These are phyloP conservation scores for Aspergillus sp. DNA, from an alignment of 2,329 filamentous ascomycete species.

Conservation along the genomic window DNA sequence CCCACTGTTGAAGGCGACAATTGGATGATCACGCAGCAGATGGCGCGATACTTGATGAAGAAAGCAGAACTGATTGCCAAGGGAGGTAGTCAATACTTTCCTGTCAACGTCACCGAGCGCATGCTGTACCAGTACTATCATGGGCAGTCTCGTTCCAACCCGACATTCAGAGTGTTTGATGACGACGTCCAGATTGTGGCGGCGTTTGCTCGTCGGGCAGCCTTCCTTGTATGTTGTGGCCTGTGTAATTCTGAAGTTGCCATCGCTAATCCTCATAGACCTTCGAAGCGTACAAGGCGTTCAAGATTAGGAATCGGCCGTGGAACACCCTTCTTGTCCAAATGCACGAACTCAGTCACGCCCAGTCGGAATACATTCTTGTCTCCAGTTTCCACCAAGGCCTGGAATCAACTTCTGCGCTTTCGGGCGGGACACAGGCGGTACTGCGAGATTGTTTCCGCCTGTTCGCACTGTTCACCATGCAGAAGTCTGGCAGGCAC, in stretches of 20 bases:
- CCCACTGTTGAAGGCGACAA: conserved; percentile 58
- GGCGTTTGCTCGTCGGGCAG: background rate
- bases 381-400: conserved; percentile 48
- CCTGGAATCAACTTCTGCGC: conserved; percentile 23
- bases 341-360: conserved; percentile 14
- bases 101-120: conserved; percentile 15
- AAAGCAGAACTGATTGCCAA: conserved; percentile 31
- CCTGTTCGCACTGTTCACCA: conserved; percentile 49
- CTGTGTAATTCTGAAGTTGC: background rate
- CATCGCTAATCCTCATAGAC: background rate
- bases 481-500: conserved; percentile 29
- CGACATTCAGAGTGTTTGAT: background rate
- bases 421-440: conserved; percentile 24
- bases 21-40: conserved; percentile 59
- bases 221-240: background rate
- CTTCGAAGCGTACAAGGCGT: background rate
- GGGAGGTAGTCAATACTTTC: background rate
- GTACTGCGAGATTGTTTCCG: conserved; percentile 46
- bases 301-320: background rate
- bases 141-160: too few species aligned
- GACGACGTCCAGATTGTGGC: background rate
- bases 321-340: background rate
- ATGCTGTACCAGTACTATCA: conserved; percentile 1
- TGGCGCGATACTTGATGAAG: conserved; percentile 47
- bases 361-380: conserved; percentile 51